Base-by-base conservation (phyloP, 78 protist species). In the Tieghemostelium lacteum region DNA sequence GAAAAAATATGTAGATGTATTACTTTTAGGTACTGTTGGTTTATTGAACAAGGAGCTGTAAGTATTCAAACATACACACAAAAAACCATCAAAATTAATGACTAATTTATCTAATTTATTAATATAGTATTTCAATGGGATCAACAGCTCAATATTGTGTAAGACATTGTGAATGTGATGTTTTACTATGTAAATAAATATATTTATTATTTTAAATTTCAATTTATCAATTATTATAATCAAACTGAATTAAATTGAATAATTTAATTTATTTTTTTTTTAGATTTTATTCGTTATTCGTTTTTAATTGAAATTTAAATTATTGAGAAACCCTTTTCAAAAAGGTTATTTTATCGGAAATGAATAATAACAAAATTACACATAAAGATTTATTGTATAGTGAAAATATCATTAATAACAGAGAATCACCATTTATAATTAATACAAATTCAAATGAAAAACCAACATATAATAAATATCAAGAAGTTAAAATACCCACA, bases 121-220 rank as follows among this genome's bases (percentile, higher is more conserved):
- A 26, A 28, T 49, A 26, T 14, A 78, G 88, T 54, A 78, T 78
- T 10, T 65, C 88, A 24, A 78, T 78, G 88, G 88, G 88, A 3
- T 45, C 65, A 4, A 78, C 88, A n/a, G 64, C 88, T 19, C 52
- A 50, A 1, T 78, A 54, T 42, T 78, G 88, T 29, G 50, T 78
- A 29, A 78, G 88, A 67, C 64, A 78, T 60, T 78, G 88, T 67
- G 1, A 29, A 3, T 78, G 88, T 26, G 88, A 78, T 67, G 73
- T 78, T 39, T 57, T 78, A 57, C 28, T 78, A 34, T 78, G 88
- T 39, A 69, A 57, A 66, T 78, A 78, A 66, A 33, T 45, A 14
- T 45, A 14, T 45, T 45, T 14, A 45, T 45, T 45, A 14, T 45
- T 45, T 45, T 45, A 45, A 14, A 45, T 14, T 45, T 14, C 52